Conservation (phyloP, 1,284 basidiomycete genomes). For the Trametes hirsuta region DNA sequence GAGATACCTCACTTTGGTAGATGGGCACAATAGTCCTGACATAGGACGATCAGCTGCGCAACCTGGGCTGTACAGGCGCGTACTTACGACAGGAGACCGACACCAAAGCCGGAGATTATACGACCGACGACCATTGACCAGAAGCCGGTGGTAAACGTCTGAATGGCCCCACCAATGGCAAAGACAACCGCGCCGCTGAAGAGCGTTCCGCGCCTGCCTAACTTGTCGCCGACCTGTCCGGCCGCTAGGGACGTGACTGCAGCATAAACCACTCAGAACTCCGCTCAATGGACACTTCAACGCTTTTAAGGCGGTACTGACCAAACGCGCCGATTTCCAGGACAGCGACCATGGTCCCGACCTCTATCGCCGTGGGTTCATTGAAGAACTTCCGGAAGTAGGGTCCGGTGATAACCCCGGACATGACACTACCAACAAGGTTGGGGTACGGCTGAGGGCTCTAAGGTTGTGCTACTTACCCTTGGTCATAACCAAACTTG, state of each 20-base stretch:
- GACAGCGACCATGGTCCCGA: slow-evolving; percentile 91
- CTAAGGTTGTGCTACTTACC: slow-evolving; percentile 48
- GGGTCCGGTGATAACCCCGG: slow-evolving; percentile 92
- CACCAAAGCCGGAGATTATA: slow-evolving; percentile 89
- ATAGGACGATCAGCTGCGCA: slow-evolving; percentile 6
- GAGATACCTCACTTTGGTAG: slow-evolving; percentile 97
- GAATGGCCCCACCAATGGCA: slow-evolving; percentile 86
- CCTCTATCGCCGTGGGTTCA: slow-evolving; percentile 68
- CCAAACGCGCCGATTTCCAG: slow-evolving; percentile 92
- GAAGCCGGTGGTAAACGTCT: slow-evolving; percentile 88
- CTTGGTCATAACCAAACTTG: slow-evolving; percentile 93
- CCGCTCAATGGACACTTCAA: slow-evolving; percentile 6
- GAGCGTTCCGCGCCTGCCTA: slow-evolving; percentile 88
- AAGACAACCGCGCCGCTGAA: slow-evolving; percentile 89
- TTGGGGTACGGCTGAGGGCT: slow-evolving; percentile 1
- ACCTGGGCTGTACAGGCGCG: background rate
- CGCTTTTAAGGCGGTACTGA: slow-evolving; percentile 41
- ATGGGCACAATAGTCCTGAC: slow-evolving; percentile 93
- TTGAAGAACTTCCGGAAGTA: slow-evolving; percentile 87
- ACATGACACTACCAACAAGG: slow-evolving; percentile 69
- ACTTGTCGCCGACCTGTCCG: slow-evolving; percentile 84
- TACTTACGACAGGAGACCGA: slow-evolving; percentile 87
- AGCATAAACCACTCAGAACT: slow-evolving; percentile 12
- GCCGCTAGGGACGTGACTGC: slow-evolving; percentile 89
- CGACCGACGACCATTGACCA: slow-evolving; percentile 87